Evolutionary conservation across 2,329 filamentous ascomycete species (phyloP).

Genomic region (Lecanicillium sp.): DNA sequence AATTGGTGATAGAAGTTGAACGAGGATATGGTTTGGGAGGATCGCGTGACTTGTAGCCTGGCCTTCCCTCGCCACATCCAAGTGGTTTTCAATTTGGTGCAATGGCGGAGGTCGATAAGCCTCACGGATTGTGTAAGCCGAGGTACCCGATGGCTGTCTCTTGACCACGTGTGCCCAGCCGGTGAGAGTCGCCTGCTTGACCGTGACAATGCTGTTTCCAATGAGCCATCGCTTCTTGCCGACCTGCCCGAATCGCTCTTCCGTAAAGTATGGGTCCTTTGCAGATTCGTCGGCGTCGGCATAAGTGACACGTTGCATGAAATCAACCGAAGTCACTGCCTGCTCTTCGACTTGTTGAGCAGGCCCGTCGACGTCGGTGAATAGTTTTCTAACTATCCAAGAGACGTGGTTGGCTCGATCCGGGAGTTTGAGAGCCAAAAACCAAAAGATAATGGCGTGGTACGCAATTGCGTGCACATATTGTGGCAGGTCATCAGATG

Average conservation of each 20-base stretch:
- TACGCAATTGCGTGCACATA: slow-evolving; percentile 94
- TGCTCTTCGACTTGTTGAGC: slow-evolving; percentile 78
- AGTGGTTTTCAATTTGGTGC: slow-evolving; percentile 46
- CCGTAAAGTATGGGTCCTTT: slow-evolving; percentile 59
- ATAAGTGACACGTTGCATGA: slow-evolving; percentile 85
- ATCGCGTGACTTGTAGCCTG: slow-evolving; percentile 53
- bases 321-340: slow-evolving; percentile 86
- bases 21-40: slow-evolving; percentile 66
- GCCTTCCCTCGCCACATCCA: slow-evolving; percentile 44
- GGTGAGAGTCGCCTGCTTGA: slow-evolving; percentile 61
- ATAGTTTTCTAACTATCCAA: slow-evolving; percentile 86
- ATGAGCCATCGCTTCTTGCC: slow-evolving; percentile 64
- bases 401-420: slow-evolving; percentile 79
- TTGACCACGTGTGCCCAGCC: slow-evolving; percentile 67
- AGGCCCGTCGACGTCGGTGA: slow-evolving; percentile 66
- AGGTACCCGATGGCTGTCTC: slow-evolving; percentile 63
- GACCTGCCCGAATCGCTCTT: slow-evolving; percentile 59
- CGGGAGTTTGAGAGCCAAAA: slow-evolving; percentile 77
- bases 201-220: slow-evolving; percentile 67
- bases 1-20: slow-evolving; percentile 60
- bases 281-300: slow-evolving; percentile 76
- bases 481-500: slow-evolving; percentile 72
- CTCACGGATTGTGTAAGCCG: slow-evolving; percentile 53
- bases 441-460: slow-evolving; percentile 96
- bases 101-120: slow-evolving; percentile 52